Evolutionary conservation across 2,329 filamentous ascomycete species (phyloP).

Genomic region (Fusarium mangiferae): DNA sequence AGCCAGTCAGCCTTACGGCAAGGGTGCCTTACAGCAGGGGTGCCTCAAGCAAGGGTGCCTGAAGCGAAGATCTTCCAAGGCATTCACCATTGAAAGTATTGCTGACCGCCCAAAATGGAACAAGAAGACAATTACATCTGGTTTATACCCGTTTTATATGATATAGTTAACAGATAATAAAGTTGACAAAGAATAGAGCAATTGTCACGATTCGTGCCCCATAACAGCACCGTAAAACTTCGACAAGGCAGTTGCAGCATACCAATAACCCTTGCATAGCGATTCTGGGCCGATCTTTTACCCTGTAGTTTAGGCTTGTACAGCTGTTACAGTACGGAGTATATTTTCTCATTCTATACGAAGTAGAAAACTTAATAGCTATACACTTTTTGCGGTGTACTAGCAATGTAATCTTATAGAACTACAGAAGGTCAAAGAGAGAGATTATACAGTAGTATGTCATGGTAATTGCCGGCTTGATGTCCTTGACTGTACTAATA

Average conservation of each 20-base stretch:
- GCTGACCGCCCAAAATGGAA: background rate
- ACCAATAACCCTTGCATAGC: background rate
- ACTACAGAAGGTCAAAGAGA: background rate
- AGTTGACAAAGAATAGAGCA: background rate
- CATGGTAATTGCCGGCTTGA: too few species aligned
- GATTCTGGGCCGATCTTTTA: background rate
- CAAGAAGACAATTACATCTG: accelerated
- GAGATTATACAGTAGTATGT: accelerated
- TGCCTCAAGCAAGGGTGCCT: background rate
- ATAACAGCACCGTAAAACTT: accelerated
- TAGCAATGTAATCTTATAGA: background rate
- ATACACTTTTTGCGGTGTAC: accelerated
- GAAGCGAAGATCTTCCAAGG: background rate
- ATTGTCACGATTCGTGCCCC: background rate
- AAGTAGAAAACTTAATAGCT: too few species aligned
- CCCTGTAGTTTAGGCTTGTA: background rate
- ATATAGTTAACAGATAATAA: background rate
- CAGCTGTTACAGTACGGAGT: background rate
- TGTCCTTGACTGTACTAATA: background rate
- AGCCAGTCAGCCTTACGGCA: background rate
- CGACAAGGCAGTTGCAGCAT: background rate
- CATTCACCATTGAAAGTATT: background rate
- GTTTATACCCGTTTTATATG: accelerated
- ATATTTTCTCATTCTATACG: background rate
- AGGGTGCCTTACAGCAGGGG: background rate